Conservation (phyloP, 495 filamentous ascomycete species). For the Penicillium atrosanguineum region DNA sequence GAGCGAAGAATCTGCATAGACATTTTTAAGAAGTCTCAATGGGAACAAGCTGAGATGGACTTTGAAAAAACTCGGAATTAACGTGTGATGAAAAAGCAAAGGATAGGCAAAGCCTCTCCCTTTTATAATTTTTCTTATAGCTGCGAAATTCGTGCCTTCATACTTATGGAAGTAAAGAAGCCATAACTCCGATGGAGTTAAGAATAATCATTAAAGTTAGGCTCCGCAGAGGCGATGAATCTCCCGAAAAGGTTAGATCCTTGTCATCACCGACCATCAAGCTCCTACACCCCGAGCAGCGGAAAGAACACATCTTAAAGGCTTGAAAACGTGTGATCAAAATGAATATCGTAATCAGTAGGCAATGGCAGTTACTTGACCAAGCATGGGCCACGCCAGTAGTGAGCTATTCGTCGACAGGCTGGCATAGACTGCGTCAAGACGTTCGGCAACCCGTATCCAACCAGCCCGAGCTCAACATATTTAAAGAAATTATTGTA, state of each 20-base stretch:
- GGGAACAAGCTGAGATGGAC: neutral
- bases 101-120: neutral
- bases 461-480: too few relatives aligned
- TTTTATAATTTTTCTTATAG: neutral
- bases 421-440: too few relatives aligned
- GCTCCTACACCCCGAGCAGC: too few relatives aligned
- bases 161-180: neutral
- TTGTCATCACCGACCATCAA: neutral
- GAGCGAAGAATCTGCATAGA: constrained; percentile 19
- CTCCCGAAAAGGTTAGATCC: neutral
- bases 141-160: neutral
- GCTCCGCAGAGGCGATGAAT: neutral
- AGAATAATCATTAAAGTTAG: neutral
- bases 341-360: too few relatives aligned
- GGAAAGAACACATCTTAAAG: too few relatives aligned
- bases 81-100: neutral
- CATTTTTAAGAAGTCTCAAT: constrained; percentile 1
- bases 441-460: too few relatives aligned
- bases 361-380: too few relatives aligned
- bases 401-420: too few relatives aligned
- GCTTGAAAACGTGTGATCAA: too few relatives aligned
- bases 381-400: too few relatives aligned
- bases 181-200: neutral
- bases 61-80: neutral
- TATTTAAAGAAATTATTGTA: too few relatives aligned